Conservation (phyloP, 257 asterid species). For the Ajuga chamaepitys region DNA sequence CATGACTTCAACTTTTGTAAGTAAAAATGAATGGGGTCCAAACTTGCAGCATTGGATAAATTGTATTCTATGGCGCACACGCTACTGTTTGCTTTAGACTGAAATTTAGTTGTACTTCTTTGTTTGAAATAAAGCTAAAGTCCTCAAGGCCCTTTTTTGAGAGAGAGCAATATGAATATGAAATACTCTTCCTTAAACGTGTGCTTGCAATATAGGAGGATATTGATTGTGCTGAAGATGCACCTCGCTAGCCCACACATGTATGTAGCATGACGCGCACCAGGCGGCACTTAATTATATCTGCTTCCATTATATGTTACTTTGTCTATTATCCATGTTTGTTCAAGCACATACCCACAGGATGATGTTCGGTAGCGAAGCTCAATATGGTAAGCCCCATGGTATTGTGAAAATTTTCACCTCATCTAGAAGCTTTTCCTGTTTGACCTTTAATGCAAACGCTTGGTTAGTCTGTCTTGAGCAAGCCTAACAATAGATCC, state of each 20-base stretch:
- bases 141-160: background rate
- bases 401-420: too few relatives aligned
- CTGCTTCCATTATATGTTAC: background rate
- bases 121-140: background rate
- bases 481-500: too few relatives aligned
- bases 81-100: background rate
- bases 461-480: too few relatives aligned
- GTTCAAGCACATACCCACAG: too few relatives aligned
- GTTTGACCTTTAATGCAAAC: too few relatives aligned
- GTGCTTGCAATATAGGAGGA: background rate
- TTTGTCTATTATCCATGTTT: background rate
- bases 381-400: too few relatives aligned
- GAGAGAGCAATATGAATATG: background rate
- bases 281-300: background rate
- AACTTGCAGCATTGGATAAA: background rate
- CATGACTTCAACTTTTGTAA: constrained; percentile 96
- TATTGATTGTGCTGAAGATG: background rate
- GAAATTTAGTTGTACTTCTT: background rate
- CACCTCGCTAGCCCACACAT: background rate
- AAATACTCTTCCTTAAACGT: background rate
- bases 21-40: constrained; percentile 18
- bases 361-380: too few relatives aligned
- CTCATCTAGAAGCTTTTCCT: too few relatives aligned
- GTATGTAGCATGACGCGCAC: background rate
- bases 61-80: background rate